Evolutionary conservation across 352 stramenopile species (phyloP), one percentile per base, ranked within the genome.

Genomic region (Phytophthora boehmeriae): DNA sequence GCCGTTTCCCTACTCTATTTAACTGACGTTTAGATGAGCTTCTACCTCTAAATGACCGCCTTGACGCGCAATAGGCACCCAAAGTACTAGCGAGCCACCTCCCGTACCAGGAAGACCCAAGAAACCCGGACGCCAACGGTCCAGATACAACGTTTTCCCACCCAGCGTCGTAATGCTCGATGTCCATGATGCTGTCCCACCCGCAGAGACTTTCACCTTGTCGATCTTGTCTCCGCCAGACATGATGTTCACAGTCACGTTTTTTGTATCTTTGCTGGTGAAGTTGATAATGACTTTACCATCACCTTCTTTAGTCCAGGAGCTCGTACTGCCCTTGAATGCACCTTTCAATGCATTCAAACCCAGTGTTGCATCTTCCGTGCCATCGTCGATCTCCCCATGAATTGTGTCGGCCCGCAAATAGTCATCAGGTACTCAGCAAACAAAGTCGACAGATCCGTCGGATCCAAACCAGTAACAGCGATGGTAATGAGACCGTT

Each of bases 371-470:
- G n/a, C n/a, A n/a, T n/a, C n/a, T n/a, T n/a, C n/a, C n/a, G n/a
- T n/a, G 49, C 80, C 80, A 16, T 84, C 76, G 34, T 90, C 80
- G 41, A 90, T 80, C 44, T 87, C 68, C 78, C 75, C 2, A 87
- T 59, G 32, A 86, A 78, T 8, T 73, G 63, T 2, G 80, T 88
- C 1, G 78, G 80, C 0, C 80, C 78, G 50, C 80, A 90, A 32
- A 90, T 75, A 5, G 66, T 75, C 63, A 88, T 73, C 10, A 86
- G 53, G 45, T 76, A 89, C 39, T 80, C 71, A 23, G 68, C 75
- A 0, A 73, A 55, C 45, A 85, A 34, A 34, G 53, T 63, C 8
- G 70, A 76, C n/a, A 88, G 49, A 39, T 78, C 77, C 1, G 72
- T 86, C 1, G 78, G 66, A 61, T 89, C 80, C 14, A 86, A 75